Evolutionary conservation across 805 yeast genomes (phyloP).

Genomic region (Ogataea zsoltii): DNA sequence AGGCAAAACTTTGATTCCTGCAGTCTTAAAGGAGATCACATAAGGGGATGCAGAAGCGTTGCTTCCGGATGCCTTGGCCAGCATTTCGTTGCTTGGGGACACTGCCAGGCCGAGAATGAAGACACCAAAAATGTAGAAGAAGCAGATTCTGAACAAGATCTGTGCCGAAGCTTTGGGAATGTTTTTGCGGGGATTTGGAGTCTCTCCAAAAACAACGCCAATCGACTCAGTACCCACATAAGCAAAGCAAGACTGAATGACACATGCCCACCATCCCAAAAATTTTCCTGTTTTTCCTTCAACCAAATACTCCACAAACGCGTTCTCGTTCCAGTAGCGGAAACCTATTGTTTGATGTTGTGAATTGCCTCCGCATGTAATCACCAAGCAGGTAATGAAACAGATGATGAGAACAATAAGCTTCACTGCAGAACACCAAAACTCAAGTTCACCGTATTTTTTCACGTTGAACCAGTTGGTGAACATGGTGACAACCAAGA

Average conservation of each 20-base stretch:
- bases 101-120: conserved; percentile 48
- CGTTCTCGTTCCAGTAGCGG: conserved; percentile 36
- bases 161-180: conserved; percentile 27
- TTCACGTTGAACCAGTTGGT: conserved; percentile 51
- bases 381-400: conserved; percentile 61
- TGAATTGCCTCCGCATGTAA: conserved; percentile 27
- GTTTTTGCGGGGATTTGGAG: conserved; percentile 23
- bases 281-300: conserved; percentile 53
- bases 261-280: conserved; percentile 45
- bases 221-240: conserved; percentile 49
- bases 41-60: conserved; percentile 77
- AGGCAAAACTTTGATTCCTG: conserved; percentile 62
- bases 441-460: conserved; percentile 51
- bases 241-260: conserved; percentile 59
- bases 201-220: conserved; percentile 26
- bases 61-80: conserved; percentile 43
- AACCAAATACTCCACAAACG: conserved; percentile 46
- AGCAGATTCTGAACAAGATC: conserved; percentile 21
- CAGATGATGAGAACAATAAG: conserved; percentile 52
- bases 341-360: conserved; percentile 43
- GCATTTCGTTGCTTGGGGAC: conserved; percentile 35
- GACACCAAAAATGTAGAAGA: conserved; percentile 26
- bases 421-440: conserved; percentile 61
- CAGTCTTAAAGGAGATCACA: conserved; percentile 69
- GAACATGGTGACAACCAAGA: conserved; percentile 42